Percentiles rank a stretch among this genome's conserved stretches.
Conservation (phyloP, 179 eudicot genomes). For the Beta macrorhiza region DNA sequence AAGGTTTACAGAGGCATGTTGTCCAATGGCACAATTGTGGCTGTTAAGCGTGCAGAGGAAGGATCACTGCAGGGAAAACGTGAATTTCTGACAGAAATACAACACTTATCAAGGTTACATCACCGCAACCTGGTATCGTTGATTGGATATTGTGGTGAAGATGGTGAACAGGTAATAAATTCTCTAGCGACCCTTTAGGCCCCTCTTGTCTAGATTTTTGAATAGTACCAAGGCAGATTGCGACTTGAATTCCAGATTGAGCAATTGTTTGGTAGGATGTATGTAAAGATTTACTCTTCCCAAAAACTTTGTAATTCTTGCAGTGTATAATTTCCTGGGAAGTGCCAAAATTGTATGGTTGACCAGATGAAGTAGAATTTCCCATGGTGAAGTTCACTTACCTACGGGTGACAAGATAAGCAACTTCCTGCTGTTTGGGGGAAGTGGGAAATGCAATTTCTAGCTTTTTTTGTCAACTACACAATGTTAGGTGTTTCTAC, state of each 20-base stretch:
- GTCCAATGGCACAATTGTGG: slow-evolving; percentile 50
- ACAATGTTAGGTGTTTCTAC: background rate
- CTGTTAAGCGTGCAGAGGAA: slow-evolving; percentile 71
- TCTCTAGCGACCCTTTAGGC: background rate
- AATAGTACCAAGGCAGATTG: background rate
- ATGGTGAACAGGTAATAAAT: slow-evolving; percentile 58
- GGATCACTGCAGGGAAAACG: slow-evolving; percentile 76
- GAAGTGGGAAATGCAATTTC: background rate
- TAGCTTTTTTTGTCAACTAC: background rate
- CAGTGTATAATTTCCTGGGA: background rate
- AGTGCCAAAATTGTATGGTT: background rate
- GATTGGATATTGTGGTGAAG: slow-evolving; percentile 69
- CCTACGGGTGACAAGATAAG: background rate
- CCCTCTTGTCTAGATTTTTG: background rate
- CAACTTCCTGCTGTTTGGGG: background rate
- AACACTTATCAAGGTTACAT: slow-evolving; percentile 69
- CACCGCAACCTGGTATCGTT: slow-evolving; percentile 71
- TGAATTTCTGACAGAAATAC: slow-evolving; percentile 76
- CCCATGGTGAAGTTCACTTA: background rate
- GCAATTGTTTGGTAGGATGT: background rate
- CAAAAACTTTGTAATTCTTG: background rate
- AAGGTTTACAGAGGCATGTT: slow-evolving; percentile 64
- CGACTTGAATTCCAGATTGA: background rate
- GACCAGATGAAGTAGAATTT: background rate
- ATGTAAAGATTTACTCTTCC: background rate